These are phyloP conservation scores for Radiomyces spectabilis DNA, from an alignment of 192 early-diverging fungal genomes.

Conservation along the genomic window DNA sequence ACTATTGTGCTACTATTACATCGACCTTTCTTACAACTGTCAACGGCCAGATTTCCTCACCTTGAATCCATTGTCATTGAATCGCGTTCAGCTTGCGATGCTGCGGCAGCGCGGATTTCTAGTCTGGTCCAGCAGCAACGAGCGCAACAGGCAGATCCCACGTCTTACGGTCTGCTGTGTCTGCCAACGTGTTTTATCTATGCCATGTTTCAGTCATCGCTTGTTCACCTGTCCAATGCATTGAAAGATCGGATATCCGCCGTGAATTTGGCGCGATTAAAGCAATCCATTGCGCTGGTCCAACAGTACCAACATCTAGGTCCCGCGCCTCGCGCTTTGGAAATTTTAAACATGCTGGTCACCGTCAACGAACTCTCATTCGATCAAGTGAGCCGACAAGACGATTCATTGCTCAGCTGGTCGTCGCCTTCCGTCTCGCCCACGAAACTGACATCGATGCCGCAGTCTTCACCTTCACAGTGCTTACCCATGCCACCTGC, in stretches of 20 bases:
- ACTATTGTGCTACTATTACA: slow-evolving; percentile 1
- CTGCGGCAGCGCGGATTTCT: too few species aligned
- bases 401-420: too few species aligned
- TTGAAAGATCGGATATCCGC: background rate
- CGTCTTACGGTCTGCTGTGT: background rate
- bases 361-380: slow-evolving; percentile 4
- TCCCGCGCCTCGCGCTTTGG: slow-evolving; percentile 4
- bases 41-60: background rate
- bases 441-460: too few species aligned
- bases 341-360: slow-evolving; percentile 7
- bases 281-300: slow-evolving; percentile 1
- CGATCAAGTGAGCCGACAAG: too few species aligned
- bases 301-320: slow-evolving; percentile 3
- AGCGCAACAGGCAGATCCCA: background rate
- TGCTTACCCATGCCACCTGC: too few species aligned
- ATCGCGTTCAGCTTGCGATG: slow-evolving; percentile 9
- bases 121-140: too few species aligned
- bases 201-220: slow-evolving; percentile 17
- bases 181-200: slow-evolving; percentile 13
- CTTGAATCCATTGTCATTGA: slow-evolving; percentile 7
- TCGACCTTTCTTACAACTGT: slow-evolving; percentile 2
- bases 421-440: too few species aligned
- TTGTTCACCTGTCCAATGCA: slow-evolving; percentile 2
- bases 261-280: background rate
- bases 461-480: too few species aligned